phyloP scores from a whole-genome alignment of 1,284 basidiomycete genomes.

The Tilletiopsis washingtonensis region DNA sequence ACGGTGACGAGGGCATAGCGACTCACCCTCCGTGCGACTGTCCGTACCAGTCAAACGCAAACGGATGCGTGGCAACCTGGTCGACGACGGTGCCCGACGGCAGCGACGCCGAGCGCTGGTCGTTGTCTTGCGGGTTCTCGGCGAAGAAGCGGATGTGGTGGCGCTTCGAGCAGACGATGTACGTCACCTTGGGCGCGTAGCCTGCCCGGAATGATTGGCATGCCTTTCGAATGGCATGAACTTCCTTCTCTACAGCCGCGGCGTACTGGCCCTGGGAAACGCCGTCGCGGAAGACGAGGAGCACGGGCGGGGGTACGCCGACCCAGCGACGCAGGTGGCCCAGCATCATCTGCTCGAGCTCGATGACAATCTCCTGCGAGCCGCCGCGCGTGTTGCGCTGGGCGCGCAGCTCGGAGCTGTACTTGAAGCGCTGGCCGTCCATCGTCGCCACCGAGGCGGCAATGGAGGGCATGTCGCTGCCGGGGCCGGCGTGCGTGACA shows the following conservation, averaged over 20 bases:
- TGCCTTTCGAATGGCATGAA: slow-evolving; percentile 45
- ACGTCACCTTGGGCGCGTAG: slow-evolving; percentile 25
- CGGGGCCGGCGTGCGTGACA: slow-evolving; percentile 44
- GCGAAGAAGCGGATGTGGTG: slow-evolving; percentile 51
- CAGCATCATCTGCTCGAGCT: slow-evolving; percentile 26
- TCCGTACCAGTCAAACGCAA: slow-evolving; percentile 50
- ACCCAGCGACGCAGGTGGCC: slow-evolving; percentile 26
- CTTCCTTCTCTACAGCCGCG: slow-evolving; percentile 49
- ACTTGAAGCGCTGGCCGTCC: slow-evolving; percentile 46
- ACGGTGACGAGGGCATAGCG: background rate
- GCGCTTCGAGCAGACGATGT: slow-evolving; percentile 27
- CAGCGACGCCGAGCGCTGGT: slow-evolving; percentile 51
- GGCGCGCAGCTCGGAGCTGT: slow-evolving; percentile 48
- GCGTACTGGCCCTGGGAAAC: slow-evolving; percentile 52
- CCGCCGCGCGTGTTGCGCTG: slow-evolving; percentile 47
- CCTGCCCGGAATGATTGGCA: slow-evolving; percentile 20
- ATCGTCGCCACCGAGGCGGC: slow-evolving; percentile 50
- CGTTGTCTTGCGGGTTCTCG: slow-evolving; percentile 34
- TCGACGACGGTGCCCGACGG: slow-evolving; percentile 48
- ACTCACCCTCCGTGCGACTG: slow-evolving; percentile 11
- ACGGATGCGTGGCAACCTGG: slow-evolving; percentile 49
- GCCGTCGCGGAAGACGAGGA: slow-evolving; percentile 52
- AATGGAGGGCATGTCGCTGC: slow-evolving; percentile 50
- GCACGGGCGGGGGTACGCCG: slow-evolving; percentile 37
- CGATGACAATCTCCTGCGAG: slow-evolving; percentile 46